phyloP scores from a whole-genome alignment of 148 eudicot species.

The Chenopodium berlandieri region DNA sequence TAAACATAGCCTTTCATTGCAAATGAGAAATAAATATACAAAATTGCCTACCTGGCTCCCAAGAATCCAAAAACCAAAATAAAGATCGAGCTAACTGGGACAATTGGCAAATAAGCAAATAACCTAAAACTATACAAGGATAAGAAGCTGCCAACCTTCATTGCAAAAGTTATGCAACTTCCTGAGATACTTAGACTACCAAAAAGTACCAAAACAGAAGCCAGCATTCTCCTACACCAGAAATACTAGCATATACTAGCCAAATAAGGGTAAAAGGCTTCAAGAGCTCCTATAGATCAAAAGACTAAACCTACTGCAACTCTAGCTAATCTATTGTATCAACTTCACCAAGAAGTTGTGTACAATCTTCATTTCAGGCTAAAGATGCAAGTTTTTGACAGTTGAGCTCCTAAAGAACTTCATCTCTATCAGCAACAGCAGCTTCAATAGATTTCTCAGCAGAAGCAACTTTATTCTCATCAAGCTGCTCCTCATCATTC shows the following conservation, averaged over 20 bases:
- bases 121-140: constrained; percentile 18
- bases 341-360: too few relatives aligned
- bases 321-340: background rate
- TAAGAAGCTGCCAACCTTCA: background rate
- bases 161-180: background rate
- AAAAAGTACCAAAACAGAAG: background rate
- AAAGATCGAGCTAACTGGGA: background rate
- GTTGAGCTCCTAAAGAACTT: background rate
- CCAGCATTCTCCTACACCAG: constrained; percentile 1
- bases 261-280: background rate
- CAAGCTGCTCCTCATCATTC: too few relatives aligned
- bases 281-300: background rate
- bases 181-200: background rate
- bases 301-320: background rate
- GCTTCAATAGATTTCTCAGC: background rate
- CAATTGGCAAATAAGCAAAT: background rate
- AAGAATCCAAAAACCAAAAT: background rate
- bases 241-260: background rate
- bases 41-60: background rate
- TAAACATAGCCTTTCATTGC: background rate
- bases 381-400: too few relatives aligned
- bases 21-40: background rate
- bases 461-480: too few relatives aligned
- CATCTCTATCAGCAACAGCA: constrained; percentile 4
- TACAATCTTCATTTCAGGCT: background rate